Percentiles rank a stretch among this genome's conserved stretches.
Conservation (phyloP, 106 monocot genomes). For the Dioscorea dumetorum region DNA sequence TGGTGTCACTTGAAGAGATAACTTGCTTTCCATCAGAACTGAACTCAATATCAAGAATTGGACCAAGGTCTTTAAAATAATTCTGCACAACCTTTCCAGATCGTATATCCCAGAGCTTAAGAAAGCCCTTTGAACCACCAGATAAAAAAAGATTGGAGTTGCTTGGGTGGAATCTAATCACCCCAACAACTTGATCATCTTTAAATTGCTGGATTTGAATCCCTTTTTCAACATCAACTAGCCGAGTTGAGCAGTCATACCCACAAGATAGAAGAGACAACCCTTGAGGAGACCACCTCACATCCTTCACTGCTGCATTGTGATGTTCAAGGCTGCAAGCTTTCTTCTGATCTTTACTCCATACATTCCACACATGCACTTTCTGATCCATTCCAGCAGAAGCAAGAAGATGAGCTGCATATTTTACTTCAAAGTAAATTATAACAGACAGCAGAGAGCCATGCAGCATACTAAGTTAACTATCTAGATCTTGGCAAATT, state of each 20-base stretch:
- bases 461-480: background rate
- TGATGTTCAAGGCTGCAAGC: conserved; percentile 59
- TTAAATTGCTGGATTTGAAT: conserved; percentile 52
- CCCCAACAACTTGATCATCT: conserved; percentile 75
- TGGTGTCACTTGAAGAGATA: conserved; percentile 75
- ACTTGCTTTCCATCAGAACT: conserved; percentile 75
- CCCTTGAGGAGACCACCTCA: conserved; percentile 70
- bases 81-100: conserved; percentile 38
- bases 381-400: conserved; percentile 93
- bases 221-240: conserved; percentile 80
- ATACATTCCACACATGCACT: conserved; percentile 75
- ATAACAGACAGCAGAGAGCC: background rate
- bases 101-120: conserved; percentile 83
- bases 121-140: conserved; percentile 71
- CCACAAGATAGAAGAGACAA: conserved; percentile 80
- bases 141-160: conserved; percentile 71
- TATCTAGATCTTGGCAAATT: background rate
- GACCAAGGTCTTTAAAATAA: conserved; percentile 54
- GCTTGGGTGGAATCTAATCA: conserved; percentile 60
- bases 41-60: conserved; percentile 88
- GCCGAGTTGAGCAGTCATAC: conserved; percentile 65
- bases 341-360: conserved; percentile 44
- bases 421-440: conserved; percentile 2
- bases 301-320: conserved; percentile 75
- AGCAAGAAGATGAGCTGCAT: conserved; percentile 94